Percentiles rank a stretch among this genome's conserved stretches.
Conservation (phyloP, 768 basidiomycete species). For the Leucocoprinus leucothites region DNA sequence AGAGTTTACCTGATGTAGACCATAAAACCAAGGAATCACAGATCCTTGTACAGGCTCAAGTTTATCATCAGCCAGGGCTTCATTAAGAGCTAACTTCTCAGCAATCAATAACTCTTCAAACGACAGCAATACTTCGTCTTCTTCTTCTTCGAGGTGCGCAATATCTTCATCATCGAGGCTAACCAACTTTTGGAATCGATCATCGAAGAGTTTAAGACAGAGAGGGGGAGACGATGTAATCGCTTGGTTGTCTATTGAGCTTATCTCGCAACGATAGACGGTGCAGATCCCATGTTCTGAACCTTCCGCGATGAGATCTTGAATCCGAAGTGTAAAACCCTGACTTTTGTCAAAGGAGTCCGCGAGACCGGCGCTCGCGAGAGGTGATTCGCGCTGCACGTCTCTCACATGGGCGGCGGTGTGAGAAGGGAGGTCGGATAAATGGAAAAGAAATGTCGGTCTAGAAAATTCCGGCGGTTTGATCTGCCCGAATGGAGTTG, state of each 20-base stretch:
- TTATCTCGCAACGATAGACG: constrained; percentile 17
- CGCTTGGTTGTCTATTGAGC: constrained; percentile 17
- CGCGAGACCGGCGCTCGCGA: constrained; percentile 7
- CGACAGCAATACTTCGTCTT: constrained; percentile 7
- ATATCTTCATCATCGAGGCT: too few species aligned
- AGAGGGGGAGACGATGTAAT: constrained; percentile 14
- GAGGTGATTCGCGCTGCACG: constrained; percentile 12
- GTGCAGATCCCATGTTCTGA: constrained; percentile 10
- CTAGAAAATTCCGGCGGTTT: neutral
- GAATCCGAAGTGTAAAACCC: constrained; percentile 13
- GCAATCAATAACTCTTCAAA: constrained; percentile 16
- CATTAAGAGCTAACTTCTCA: constrained; percentile 18
- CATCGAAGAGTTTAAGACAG: constrained; percentile 21
- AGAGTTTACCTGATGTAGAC: constrained; percentile 20
- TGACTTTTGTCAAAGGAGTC: constrained; percentile 9
- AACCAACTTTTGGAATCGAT: constrained; percentile 18
- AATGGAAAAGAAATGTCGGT: constrained; percentile 14
- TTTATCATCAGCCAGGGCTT: constrained; percentile 22
- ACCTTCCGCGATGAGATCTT: constrained; percentile 12
- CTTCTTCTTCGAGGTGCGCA: constrained; percentile 13
- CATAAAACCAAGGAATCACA: constrained; percentile 26
- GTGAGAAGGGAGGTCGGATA: constrained; percentile 13
- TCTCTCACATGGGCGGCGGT: constrained; percentile 10
- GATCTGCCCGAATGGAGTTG: constrained; percentile 2
- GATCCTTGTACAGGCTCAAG: constrained; percentile 21